phyloP scores from a whole-genome alignment of 1,284 basidiomycete species.

The Thelephora terrestris region DNA sequence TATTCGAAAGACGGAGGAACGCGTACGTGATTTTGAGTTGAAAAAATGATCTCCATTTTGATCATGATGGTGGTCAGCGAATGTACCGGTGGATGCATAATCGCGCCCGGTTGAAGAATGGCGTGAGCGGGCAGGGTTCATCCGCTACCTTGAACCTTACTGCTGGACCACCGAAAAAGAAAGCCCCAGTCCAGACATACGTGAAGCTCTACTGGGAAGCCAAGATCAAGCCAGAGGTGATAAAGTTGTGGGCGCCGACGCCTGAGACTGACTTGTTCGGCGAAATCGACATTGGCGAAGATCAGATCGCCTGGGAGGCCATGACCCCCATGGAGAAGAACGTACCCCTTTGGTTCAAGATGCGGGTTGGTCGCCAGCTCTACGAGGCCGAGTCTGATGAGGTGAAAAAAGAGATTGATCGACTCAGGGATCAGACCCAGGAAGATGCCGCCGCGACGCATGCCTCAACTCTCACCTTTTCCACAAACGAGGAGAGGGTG shows the following conservation, averaged over 20 bases:
- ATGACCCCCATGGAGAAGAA: neutral
- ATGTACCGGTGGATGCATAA: neutral
- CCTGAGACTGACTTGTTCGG: neutral
- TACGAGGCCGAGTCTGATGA: neutral
- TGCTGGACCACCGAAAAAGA: neutral
- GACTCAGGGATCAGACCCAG: neutral
- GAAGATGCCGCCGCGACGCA: neutral
- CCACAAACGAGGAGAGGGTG: neutral
- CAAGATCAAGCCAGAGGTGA: neutral
- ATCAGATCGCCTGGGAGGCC: neutral
- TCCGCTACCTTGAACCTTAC: neutral
- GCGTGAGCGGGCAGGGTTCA: neutral
- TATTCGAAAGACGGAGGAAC: neutral
- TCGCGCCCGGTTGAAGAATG: neutral
- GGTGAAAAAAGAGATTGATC: neutral
- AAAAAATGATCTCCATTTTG: neutral
- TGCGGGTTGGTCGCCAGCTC: neutral
- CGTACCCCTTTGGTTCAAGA: neutral
- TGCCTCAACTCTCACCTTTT: neutral
- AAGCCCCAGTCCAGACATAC: neutral
- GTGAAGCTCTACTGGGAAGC: neutral
- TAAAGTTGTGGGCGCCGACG: neutral
- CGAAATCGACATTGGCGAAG: neutral
- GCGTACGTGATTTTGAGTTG: neutral
- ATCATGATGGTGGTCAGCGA: neutral